Evolutionary conservation across 148 eudicot species (phyloP).

Genomic region (Rhododendron henanense): DNA sequence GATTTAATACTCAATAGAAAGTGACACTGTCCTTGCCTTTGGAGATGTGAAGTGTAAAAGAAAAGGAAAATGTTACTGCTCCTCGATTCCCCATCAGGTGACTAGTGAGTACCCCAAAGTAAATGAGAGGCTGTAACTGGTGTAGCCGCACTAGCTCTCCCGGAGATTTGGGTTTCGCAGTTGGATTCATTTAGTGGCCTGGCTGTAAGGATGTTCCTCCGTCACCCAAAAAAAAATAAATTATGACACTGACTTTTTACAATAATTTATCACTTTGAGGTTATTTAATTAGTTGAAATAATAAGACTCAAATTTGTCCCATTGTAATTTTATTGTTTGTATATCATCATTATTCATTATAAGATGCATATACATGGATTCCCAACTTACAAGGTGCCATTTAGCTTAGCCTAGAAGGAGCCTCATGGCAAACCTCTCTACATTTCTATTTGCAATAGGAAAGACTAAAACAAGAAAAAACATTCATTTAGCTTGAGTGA

Average conservation of each 20-base stretch:
- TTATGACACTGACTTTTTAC: neutral
- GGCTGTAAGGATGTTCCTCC: too few relatives aligned
- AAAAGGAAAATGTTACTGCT: neutral
- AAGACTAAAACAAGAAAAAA: too few relatives aligned
- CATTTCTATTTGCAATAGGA: conserved; percentile 3
- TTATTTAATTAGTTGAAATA: neutral
- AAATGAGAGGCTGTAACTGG: too few relatives aligned
- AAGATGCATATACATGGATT: neutral
- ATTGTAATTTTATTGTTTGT: neutral
- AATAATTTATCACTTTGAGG: neutral
- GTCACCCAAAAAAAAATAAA: too few relatives aligned
- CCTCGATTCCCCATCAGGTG: too few relatives aligned
- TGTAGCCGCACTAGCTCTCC: too few relatives aligned
- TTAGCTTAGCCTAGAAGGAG: neutral
- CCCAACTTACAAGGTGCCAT: conserved; percentile 1
- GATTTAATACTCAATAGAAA: neutral
- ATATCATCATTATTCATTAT: neutral
- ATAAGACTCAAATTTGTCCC: neutral
- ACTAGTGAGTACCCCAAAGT: too few relatives aligned
- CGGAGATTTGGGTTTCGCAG: too few relatives aligned
- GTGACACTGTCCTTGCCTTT: neutral
- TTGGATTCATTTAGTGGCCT: too few relatives aligned
- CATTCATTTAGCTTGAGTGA: neutral
- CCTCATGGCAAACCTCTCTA: neutral
- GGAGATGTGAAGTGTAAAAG: neutral